Percentiles rank a stretch among this genome's conserved stretches.
phyloP scores from a whole-genome alignment of 83 land plant genomes.

The Picea abies region DNA sequence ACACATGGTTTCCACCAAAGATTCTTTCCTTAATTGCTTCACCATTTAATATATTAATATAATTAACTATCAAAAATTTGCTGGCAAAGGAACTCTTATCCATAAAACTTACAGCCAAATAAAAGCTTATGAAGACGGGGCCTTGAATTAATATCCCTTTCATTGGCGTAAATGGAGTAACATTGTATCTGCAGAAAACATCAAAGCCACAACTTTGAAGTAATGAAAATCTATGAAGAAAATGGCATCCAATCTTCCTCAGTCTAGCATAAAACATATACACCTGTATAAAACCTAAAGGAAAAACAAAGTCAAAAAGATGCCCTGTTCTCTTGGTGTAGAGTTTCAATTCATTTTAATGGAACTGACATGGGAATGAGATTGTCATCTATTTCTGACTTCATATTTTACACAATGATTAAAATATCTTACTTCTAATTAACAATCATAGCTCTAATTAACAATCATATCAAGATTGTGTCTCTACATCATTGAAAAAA shows the following conservation, averaged over 20 bases:
- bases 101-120: slow-evolving; percentile 65
- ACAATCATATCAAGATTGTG: not conserved
- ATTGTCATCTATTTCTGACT: not conserved
- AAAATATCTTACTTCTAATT: not conserved
- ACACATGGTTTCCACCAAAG: not conserved
- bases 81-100: not conserved
- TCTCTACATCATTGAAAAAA: not conserved
- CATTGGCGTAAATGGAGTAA: slow-evolving; percentile 64
- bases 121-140: slow-evolving; percentile 76
- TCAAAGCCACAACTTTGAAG: slow-evolving; percentile 1
- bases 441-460: not conserved
- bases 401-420: not conserved
- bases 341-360: not conserved
- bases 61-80: not conserved
- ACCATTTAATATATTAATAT: not conserved
- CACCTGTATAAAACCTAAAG: not conserved
- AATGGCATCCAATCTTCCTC: slow-evolving; percentile 6
- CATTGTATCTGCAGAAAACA: slow-evolving; percentile 54
- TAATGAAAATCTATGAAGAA: not conserved
- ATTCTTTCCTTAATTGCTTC: not conserved
- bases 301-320: not conserved
- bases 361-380: not conserved
- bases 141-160: slow-evolving; percentile 75
- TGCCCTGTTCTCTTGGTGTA: not conserved
- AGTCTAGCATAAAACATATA: not conserved